Base-by-base conservation (phyloP, 345 rosid species). In the Bruguiera sexangula region DNA sequence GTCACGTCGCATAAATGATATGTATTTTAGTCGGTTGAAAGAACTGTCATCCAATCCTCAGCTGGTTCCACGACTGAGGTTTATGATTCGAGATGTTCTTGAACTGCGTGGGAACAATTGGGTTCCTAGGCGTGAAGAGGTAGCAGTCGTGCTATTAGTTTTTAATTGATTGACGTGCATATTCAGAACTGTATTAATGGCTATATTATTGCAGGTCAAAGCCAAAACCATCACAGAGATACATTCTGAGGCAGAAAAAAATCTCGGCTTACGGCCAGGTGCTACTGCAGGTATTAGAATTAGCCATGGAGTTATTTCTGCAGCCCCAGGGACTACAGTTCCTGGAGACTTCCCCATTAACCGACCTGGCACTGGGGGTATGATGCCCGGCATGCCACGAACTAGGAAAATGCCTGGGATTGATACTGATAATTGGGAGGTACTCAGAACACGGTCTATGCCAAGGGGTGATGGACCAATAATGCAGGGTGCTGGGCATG, bases 361-460 rank as follows among this genome's bases (percentile, higher is more conserved):
- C 34, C 85, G 96, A 48, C 99, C 96, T 70, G 99, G 97, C 62
- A 48, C 86, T 1, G 99, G 99, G 10, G 97, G 97, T 32, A 78
- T 95, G 97, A 95, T 95, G 97, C 97, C 99, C 61, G 97, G 97
- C 74, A 90, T 90, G 97, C 99, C 96, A 3, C 96, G 97, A 67
- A 62, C 84, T 16, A 88, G 96, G 76, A 90, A 88, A 82, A 95
- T 95, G 99, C 97, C 95, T n/a, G 96, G 89, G 55, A 73, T 75
- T 58, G 97, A 92, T 72, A 80, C 73, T 79, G 96, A 89, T 73
- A 85, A 88, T 70, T 92, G 98, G 99, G 97, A 87, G 78, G 72
- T 85, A 32, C 88, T 87, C 0, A 81, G 92, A 73, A 75, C 79
- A 50, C 83, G 91, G 16, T 78, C 97, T 29, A 83, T 84, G 85